A percentile compares a stretch with the other conserved stretches of the same genome.
Evolutionary conservation across 768 basidiomycete genomes (phyloP).

Genomic region (Lactarius psammicola): DNA sequence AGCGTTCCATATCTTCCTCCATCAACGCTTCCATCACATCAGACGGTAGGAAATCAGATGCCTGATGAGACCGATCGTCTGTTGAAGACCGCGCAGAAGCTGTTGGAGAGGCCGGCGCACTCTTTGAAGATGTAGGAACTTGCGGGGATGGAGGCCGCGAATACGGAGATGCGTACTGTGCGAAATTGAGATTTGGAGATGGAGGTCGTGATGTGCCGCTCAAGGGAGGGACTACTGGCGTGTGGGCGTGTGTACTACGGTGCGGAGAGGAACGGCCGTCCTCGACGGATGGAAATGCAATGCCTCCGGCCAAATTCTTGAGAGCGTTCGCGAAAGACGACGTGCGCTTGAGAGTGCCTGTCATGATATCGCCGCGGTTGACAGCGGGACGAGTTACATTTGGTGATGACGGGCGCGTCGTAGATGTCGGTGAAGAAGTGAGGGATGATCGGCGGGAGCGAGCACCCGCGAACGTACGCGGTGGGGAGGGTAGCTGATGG

Average conservation of each 20-base stretch:
- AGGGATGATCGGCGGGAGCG: slow-evolving; percentile 49
- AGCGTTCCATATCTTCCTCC: slow-evolving; percentile 92
- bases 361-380: slow-evolving; percentile 60
- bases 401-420: slow-evolving; percentile 45
- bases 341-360: slow-evolving; percentile 65
- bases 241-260: slow-evolving; percentile 33
- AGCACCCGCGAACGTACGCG: slow-evolving; percentile 33
- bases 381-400: slow-evolving; percentile 49
- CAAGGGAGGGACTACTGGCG: slow-evolving; percentile 31
- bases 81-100: slow-evolving; percentile 30
- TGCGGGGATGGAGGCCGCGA: slow-evolving; percentile 50
- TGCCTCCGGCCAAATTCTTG: slow-evolving; percentile 64
- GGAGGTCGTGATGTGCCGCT: slow-evolving; percentile 61
- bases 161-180: slow-evolving; percentile 77
- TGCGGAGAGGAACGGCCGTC: slow-evolving; percentile 47
- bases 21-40: slow-evolving; percentile 87
- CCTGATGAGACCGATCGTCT: slow-evolving; percentile 36
- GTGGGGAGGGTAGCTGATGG: slow-evolving; percentile 46
- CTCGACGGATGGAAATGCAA: slow-evolving; percentile 65
- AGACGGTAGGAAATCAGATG: slow-evolving; percentile 61
- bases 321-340: slow-evolving; percentile 79
- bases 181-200: slow-evolving; percentile 74
- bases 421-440: slow-evolving; percentile 46
- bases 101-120: slow-evolving; percentile 33
- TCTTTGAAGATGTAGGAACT: slow-evolving; percentile 24